Evolutionary conservation across 257 asterid species (phyloP).

Genomic region (Plantago major): DNA sequence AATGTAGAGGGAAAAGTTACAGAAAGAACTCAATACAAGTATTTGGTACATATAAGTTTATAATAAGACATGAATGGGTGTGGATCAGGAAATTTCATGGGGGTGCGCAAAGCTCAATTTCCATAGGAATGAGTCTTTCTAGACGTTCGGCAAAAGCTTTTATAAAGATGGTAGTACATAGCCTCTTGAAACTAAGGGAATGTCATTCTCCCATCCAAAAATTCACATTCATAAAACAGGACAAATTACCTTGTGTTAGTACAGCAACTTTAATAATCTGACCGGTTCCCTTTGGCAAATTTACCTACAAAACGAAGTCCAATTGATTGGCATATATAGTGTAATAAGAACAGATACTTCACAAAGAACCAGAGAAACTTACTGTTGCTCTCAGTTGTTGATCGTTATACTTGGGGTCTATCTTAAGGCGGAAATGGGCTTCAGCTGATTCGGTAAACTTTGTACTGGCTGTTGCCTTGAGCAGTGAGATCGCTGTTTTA

Average conservation of each 20-base stretch:
- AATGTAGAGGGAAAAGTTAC: no score
- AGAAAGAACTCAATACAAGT: no score
- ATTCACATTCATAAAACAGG: constrained; percentile 9
- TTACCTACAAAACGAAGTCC: constrained; percentile 52
- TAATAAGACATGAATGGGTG: no score
- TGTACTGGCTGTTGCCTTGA: constrained; percentile 67
- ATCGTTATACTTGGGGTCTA: constrained; percentile 95
- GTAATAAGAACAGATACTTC: constrained; percentile 1
- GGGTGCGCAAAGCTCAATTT: no score
- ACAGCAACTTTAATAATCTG: constrained; percentile 90
- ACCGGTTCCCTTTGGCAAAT: constrained; percentile 98
- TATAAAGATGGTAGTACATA: no score
- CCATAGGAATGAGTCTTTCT: no score
- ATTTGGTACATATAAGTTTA: no score
- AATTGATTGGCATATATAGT: not conserved
- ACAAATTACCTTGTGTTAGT: constrained; percentile 81
- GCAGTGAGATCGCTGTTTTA: constrained; percentile 67
- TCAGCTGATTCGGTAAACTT: constrained; percentile 87
- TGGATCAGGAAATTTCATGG: no score
- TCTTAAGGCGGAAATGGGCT: constrained; percentile 97
- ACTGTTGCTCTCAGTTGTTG: constrained; percentile 98
- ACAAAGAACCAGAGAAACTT: constrained; percentile 27
- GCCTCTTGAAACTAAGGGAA: no score
- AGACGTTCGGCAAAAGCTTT: no score
- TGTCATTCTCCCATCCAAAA: not conserved